Evolutionary conservation across 2,329 filamentous ascomycete genomes (phyloP), one percentile per base, ranked within the genome.

Genomic region (Nannizziopsis barbatae): DNA sequence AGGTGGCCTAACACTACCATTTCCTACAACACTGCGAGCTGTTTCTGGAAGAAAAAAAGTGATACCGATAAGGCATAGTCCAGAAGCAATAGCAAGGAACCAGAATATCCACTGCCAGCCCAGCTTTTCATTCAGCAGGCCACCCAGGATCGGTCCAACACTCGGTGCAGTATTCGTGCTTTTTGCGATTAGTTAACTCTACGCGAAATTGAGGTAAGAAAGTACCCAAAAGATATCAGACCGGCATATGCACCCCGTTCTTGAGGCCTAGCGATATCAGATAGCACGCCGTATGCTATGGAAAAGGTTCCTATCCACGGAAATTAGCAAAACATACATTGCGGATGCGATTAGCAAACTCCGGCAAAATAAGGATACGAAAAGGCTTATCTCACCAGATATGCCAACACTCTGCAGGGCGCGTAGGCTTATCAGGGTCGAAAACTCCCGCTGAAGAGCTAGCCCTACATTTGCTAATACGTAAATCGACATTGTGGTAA

Each of bases 21-120:
- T 60, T 1, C 60, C 63, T 0, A 68, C 65, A 1, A 68, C 56
- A 10, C 60, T 63, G 9, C 70, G 60, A 33, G 61, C 62, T 1
- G 70, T 73, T 52, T 74, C 71, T 0, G 80, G 82, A 6, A 82
- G 69, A 4, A 75, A 68, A 9, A 81, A 54, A 2, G 73, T 57
- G 50, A 77, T 76, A 0, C 77, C 71, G 2, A 81, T 51, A 22
- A 81, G 61, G 61, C 75, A 76, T 0, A 65, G 62, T 2, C 56
- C 61, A 0, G 64, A 60, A 1, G 65, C 64, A 33, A 84, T 80
- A 33, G 75, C 71, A 49, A 81, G 71, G 57, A 84, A 83, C 80
- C 80, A 84, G 56, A 84, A 84, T 49, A 83, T 77, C 47, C 75
- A 71, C n/a, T 75, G 68, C 81, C 81, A 86, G 7, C 78, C 79